phyloP scores from a whole-genome alignment of 2,329 filamentous ascomycete genomes.

The Cucurbitaria berberidis region DNA sequence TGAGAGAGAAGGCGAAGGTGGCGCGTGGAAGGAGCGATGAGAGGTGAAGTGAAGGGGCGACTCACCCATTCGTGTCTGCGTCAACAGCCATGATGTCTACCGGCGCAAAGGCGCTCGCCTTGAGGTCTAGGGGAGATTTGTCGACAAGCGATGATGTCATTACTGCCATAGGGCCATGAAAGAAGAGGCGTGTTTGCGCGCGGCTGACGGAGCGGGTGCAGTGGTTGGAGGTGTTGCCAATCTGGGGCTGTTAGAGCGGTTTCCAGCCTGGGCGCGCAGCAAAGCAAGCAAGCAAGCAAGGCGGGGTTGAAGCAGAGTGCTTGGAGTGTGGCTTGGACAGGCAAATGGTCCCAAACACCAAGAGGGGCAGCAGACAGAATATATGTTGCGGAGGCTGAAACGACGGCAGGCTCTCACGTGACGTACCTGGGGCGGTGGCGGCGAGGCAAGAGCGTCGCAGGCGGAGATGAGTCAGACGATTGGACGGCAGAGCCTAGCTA shows the following conservation, averaged over 20 bases:
- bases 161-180: slow-evolving; percentile 51
- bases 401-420: slow-evolving; percentile 35
- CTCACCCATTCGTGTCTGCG: slow-evolving; percentile 65
- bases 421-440: slow-evolving; percentile 43
- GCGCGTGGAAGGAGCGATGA: slow-evolving; percentile 6
- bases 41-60: slow-evolving; percentile 38
- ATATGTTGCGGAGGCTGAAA: slow-evolving; percentile 39
- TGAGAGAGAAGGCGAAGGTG: slow-evolving; percentile 13
- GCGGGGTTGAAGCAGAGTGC: slow-evolving; percentile 20
- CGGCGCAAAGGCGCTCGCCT: slow-evolving; percentile 55
- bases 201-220: slow-evolving; percentile 18
- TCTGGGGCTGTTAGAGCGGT: slow-evolving; percentile 23
- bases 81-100: slow-evolving; percentile 61
- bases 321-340: slow-evolving; percentile 28
- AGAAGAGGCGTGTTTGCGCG: slow-evolving; percentile 29
- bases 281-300: slow-evolving; percentile 5
- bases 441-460: slow-evolving; percentile 23
- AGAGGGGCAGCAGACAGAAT: slow-evolving; percentile 29
- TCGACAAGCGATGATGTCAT: slow-evolving; percentile 48
- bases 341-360: slow-evolving; percentile 13
- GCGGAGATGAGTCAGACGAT: slow-evolving; percentile 38
- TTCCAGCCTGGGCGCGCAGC: slow-evolving; percentile 14
- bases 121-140: slow-evolving; percentile 55
- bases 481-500: slow-evolving; percentile 19
- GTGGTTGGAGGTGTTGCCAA: slow-evolving; percentile 17